Evolutionary conservation across 2,329 filamentous ascomycete genomes (phyloP).

Genomic region (Blastomyces gilchristii): DNA sequence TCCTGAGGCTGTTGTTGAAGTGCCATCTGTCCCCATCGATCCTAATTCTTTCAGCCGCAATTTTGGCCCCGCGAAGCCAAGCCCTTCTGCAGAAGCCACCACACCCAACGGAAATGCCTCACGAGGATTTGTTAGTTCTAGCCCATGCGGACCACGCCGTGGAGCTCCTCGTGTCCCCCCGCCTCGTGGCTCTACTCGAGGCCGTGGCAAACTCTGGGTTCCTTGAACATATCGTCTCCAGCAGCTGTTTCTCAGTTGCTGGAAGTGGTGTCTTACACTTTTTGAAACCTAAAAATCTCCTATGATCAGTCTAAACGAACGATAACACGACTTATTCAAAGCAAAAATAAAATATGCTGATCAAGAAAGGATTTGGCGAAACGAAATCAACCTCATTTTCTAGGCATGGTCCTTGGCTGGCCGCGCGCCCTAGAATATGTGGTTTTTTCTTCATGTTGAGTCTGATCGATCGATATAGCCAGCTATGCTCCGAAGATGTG

Average conservation of each 20-base stretch:
- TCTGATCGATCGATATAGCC: neutral
- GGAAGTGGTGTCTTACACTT: neutral
- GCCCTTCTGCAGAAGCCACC: slow-evolving; percentile 25
- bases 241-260: neutral
- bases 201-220: slow-evolving; percentile 37
- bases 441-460: neutral
- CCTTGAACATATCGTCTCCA: slow-evolving; percentile 26
- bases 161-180: slow-evolving; percentile 27
- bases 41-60: slow-evolving; percentile 40
- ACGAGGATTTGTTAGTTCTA: slow-evolving; percentile 27
- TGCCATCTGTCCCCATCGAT: slow-evolving; percentile 39
- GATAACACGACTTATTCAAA: neutral
- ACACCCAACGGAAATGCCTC: slow-evolving; percentile 12
- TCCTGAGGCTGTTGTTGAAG: slow-evolving; percentile 29
- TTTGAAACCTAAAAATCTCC: neutral
- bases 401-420: neutral
- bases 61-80: slow-evolving; percentile 24
- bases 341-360: neutral
- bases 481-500: neutral
- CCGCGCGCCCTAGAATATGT: neutral
- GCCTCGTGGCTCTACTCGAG: slow-evolving; percentile 28
- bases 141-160: slow-evolving; percentile 27
- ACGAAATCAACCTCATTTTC: neutral
- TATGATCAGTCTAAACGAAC: neutral
- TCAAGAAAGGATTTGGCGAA: neutral